Evolutionary conservation across 2,329 filamentous ascomycete species (phyloP).

Genomic region (Colletotrichum simmondsii): DNA sequence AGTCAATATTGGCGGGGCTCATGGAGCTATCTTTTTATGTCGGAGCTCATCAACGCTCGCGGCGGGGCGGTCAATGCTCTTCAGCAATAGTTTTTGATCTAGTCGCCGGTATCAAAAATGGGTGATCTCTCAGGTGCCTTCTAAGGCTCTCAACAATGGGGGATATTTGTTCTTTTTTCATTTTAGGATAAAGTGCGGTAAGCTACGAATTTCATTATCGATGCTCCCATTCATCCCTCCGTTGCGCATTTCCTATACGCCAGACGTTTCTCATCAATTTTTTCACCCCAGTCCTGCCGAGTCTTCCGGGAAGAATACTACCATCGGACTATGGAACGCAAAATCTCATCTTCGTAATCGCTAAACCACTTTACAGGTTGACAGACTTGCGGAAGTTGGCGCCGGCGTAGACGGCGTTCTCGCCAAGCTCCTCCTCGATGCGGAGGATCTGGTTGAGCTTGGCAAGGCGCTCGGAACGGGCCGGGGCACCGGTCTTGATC

Average conservation of each 20-base stretch:
- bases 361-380: conserved; percentile 73
- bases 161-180: conserved; percentile 15
- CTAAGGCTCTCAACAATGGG: not conserved
- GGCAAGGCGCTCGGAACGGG: conserved; percentile 96
- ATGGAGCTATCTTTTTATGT: not conserved
- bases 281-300: not conserved
- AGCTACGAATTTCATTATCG: conserved; percentile 33
- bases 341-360: conserved; percentile 4
- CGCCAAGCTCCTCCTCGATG: conserved; percentile 98
- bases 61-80: not conserved
- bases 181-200: conserved; percentile 14
- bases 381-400: conserved; percentile 91
- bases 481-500: conserved; percentile 98
- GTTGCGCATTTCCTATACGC: conserved; percentile 25
- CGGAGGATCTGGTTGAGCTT: conserved; percentile 99
- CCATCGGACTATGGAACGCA: not conserved
- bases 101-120: not conserved
- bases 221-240: conserved; percentile 18
- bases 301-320: not conserved
- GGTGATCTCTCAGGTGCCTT: not conserved
- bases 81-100: not conserved
- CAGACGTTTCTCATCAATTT: conserved; percentile 31
- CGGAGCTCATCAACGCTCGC: not conserved
- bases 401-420: conserved; percentile 91
- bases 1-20: not conserved